Conservation (phyloP, 495 filamentous ascomycete genomes). For the Pyrenula massariospora region DNA sequence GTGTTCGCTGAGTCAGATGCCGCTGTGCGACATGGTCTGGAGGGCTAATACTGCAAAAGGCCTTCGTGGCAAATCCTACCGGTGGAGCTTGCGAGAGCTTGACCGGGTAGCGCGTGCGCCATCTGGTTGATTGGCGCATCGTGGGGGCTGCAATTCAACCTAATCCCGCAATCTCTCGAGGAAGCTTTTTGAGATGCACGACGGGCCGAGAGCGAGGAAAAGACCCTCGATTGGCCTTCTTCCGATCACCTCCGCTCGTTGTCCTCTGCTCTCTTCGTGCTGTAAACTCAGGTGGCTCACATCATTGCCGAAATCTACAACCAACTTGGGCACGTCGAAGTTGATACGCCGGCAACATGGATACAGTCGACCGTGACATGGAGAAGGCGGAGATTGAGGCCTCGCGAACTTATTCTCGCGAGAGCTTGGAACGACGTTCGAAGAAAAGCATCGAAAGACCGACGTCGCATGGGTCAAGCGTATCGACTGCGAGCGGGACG, state of each 20-base stretch:
- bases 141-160: neutral
- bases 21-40: neutral
- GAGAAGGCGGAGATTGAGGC: constrained; percentile 23
- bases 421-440: neutral
- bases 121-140: neutral
- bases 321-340: too few species aligned
- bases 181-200: neutral
- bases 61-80: neutral
- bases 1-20: neutral
- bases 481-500: neutral
- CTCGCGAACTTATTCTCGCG: constrained; percentile 10
- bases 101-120: neutral
- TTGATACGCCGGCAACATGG: constrained; percentile 23
- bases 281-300: too few species aligned
- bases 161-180: neutral
- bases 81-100: neutral
- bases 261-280: too few species aligned
- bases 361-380: constrained; percentile 20
- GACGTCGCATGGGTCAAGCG: neutral
- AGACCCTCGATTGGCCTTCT: neutral
- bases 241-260: too few species aligned
- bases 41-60: neutral
- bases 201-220: too few species aligned
- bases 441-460: neutral
- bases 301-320: too few species aligned